Evolutionary conservation across 345 rosid species (phyloP).

Genomic region (Hibiscus syriacus): DNA sequence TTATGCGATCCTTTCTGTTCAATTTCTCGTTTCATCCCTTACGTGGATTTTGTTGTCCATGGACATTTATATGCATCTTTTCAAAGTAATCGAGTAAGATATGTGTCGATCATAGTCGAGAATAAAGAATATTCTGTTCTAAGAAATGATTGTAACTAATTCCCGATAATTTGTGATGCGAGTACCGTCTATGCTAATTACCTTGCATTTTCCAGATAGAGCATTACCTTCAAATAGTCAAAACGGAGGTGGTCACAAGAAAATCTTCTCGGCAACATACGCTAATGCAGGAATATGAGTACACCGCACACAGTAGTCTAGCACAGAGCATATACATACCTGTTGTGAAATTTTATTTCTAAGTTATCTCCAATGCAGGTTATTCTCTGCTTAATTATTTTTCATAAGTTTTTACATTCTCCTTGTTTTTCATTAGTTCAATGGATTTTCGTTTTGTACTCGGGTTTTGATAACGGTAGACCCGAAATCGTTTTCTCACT

Average conservation of each 20-base stretch:
- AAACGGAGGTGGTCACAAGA: slow-evolving; percentile 50
- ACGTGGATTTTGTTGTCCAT: background rate
- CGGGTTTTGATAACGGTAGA: slow-evolving; percentile 81
- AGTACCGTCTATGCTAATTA: background rate
- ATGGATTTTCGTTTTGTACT: background rate
- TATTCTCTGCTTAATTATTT: background rate
- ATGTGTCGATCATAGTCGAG: background rate
- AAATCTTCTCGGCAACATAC: slow-evolving; percentile 32
- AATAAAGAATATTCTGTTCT: background rate
- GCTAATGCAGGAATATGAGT: slow-evolving; percentile 76
- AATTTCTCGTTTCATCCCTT: background rate
- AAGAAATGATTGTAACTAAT: background rate
- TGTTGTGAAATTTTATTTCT: slow-evolving; percentile 74
- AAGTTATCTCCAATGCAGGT: slow-evolving; percentile 99
- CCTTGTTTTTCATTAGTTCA: background rate
- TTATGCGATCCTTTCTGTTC: slow-evolving; percentile 5
- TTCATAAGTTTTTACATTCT: background rate
- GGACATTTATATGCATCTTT: background rate
- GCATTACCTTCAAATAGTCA: too few species aligned
- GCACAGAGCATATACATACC: slow-evolving; percentile 69
- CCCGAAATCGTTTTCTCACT: slow-evolving; percentile 80
- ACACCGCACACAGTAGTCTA: too few species aligned
- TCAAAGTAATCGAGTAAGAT: too few species aligned
- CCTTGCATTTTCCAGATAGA: slow-evolving; percentile 53
- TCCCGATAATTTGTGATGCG: background rate